Evolutionary conservation across 345 rosid genomes (phyloP).

Genomic region (Populus euphratica): DNA sequence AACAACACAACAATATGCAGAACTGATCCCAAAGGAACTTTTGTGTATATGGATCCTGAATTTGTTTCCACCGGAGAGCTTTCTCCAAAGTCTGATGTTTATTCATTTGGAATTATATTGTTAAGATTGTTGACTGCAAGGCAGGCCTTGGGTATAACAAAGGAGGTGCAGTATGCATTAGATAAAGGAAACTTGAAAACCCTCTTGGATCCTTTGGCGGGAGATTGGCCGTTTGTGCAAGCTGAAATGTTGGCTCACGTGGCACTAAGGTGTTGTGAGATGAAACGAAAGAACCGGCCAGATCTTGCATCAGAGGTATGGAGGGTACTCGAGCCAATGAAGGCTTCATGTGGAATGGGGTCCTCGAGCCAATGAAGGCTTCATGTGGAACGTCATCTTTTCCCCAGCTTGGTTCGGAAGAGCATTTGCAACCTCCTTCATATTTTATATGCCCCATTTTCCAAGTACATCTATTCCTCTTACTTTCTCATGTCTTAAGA

Average conservation of each 20-base stretch:
- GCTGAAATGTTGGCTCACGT: slow-evolving; percentile 76
- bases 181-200: slow-evolving; percentile 51
- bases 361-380: slow-evolving; percentile 85
- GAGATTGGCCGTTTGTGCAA: slow-evolving; percentile 92
- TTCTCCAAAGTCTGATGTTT: slow-evolving; percentile 77
- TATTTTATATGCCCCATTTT: slow-evolving; percentile 84
- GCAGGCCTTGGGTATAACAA: slow-evolving; percentile 56
- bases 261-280: slow-evolving; percentile 82
- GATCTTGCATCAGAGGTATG: slow-evolving; percentile 75
- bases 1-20: slow-evolving; percentile 36
- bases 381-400: slow-evolving; percentile 62
- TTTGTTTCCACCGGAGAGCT: slow-evolving; percentile 69
- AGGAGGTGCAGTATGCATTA: slow-evolving; percentile 64
- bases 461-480: slow-evolving; percentile 31
- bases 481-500: background rate
- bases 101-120: slow-evolving; percentile 76
- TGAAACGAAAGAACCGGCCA: slow-evolving; percentile 63
- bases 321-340: slow-evolving; percentile 86
- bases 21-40: slow-evolving; percentile 73
- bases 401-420: slow-evolving; percentile 39
- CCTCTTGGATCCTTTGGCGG: slow-evolving; percentile 83
- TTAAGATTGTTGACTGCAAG: slow-evolving; percentile 73
- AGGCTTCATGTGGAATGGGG: slow-evolving; percentile 77
- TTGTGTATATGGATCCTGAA: slow-evolving; percentile 76
- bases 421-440: slow-evolving; percentile 55